A percentile compares a stretch with the other conserved stretches of the same genome.
These are phyloP conservation scores for Mucor plumbeus DNA, from an alignment of 371 early-diverging fungal species.

Conservation along the genomic window DNA sequence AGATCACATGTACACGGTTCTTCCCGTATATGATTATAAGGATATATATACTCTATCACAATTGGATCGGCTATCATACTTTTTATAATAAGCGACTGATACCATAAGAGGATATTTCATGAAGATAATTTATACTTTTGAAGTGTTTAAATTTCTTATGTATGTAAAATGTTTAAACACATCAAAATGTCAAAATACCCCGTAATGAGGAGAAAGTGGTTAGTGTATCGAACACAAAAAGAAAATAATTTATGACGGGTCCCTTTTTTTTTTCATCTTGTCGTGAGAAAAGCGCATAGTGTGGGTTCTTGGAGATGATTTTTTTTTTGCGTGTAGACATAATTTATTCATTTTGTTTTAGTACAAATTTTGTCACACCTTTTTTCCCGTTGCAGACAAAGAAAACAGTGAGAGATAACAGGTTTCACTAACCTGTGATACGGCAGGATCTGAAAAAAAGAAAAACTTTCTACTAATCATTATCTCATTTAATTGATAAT, in stretches of 20 bases:
- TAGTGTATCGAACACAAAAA: neutral
- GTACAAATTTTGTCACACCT: slow-evolving; percentile 2
- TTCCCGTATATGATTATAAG: slow-evolving; percentile 8
- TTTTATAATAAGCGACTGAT: neutral
- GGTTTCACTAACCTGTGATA: slow-evolving; percentile 5
- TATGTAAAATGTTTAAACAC: neutral
- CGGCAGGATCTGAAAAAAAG: neutral
- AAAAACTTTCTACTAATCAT: neutral
- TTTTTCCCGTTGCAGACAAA: neutral
- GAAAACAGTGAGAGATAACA: slow-evolving; percentile 4
- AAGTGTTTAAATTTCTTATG: neutral
- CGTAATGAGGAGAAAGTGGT: neutral
- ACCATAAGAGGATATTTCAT: neutral
- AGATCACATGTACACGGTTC: slow-evolving; percentile 26
- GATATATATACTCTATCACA: neutral
- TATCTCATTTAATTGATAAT: neutral
- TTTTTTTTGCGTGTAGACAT: neutral
- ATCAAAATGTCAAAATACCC: neutral
- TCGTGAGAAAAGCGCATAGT: slow-evolving; percentile 4
- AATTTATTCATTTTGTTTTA: slow-evolving; percentile 1
- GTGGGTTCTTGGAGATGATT: slow-evolving; percentile 1
- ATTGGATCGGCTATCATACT: slow-evolving; percentile 7
- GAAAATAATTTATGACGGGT: neutral
- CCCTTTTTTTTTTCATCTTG: neutral
- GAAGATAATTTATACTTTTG: slow-evolving; percentile 6